Percentiles rank a stretch among this genome's conserved stretches.
Conservation (phyloP, 192 early-diverging fungal genomes). For the Spizellomyces sp. region DNA sequence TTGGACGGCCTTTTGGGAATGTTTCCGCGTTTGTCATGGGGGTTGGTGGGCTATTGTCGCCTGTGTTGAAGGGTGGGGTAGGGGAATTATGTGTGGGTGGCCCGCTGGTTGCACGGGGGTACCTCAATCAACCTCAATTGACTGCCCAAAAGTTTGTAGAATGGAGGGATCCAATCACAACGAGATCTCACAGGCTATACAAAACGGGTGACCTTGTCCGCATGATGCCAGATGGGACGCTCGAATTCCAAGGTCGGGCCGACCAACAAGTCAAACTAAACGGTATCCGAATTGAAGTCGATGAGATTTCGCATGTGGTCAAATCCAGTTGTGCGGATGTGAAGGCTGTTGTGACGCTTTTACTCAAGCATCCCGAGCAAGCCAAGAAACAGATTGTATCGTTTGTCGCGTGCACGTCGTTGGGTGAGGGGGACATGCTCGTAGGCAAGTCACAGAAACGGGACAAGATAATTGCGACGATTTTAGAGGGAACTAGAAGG, state of each 20-base stretch:
- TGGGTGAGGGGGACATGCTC: neutral
- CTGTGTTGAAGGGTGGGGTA: constrained; percentile 36
- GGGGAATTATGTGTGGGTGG: constrained; percentile 52
- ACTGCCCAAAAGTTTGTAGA: constrained; percentile 33
- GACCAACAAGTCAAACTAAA: constrained; percentile 59
- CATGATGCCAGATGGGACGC: constrained; percentile 20
- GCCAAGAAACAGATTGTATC: constrained; percentile 16
- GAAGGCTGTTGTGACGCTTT: constrained; percentile 8
- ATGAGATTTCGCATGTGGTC: constrained; percentile 30
- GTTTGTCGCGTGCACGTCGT: neutral
- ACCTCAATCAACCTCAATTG: constrained; percentile 44
- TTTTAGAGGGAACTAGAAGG: neutral
- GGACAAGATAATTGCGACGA: neutral
- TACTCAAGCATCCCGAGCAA: neutral
- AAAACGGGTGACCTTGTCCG: constrained; percentile 31
- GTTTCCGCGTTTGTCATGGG: constrained; percentile 21
- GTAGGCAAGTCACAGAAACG: neutral
- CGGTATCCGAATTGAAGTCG: constrained; percentile 48
- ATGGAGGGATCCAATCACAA: constrained; percentile 26
- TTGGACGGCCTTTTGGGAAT: constrained; percentile 19
- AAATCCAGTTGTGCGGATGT: neutral
- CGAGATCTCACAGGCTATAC: constrained; percentile 25
- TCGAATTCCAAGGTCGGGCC: constrained; percentile 29
- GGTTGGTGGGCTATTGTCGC: constrained; percentile 5
- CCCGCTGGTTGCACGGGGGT: constrained; percentile 41